Base-by-base conservation (phyloP, 495 filamentous ascomycete genomes). In the Platismatia glauca region DNA sequence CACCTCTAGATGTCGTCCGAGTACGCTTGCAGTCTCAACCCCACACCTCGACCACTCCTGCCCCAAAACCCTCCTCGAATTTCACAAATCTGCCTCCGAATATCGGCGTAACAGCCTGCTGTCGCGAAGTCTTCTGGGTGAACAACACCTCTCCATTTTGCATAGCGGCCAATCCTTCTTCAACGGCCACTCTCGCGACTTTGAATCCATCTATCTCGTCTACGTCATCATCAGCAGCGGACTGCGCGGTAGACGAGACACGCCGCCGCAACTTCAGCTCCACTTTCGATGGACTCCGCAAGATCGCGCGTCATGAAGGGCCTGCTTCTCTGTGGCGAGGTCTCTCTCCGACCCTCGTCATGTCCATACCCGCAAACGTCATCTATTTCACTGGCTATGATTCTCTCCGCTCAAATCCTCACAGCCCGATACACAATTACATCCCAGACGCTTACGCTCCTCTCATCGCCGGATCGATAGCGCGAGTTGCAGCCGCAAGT, bases 331-430 rank as follows among this genome's bases (percentile, higher is more conserved):
- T 98, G 57, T 98, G 94, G 94, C 85, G 94, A 41, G 94, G 94
- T 7, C 80, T 98, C 3, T 91, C 88, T 24, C 91, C 95, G 13
- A 98, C 95, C 2, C 74, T 98, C 48, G 81, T 89, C 68, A 98
- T 98, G 94, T 86, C 93, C 4, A 83, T 98, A 37, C 94, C 94
- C 0, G 90, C 84, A 41, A 98, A 98, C 73, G 92, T 98, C 64
- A 97, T 98, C 63, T 98, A 98, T 74, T 96, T 97, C 68, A 93
- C 94, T 38, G 94, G 93, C n/a, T 98, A 98, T 72, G 94, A 98
- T 69, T 94, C 89, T 85, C 75, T 98, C 63, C 86, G 94, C 18
- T 85, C 76, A 29, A 88, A 87, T 69, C 76, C 78, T 1, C 72
- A 73, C 43, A 91, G 87, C 59, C 91, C 89, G 0, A 80, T 96